Evolutionary conservation across 208 protist species (phyloP), one percentile per base, ranked within the genome.

Genomic region (Wallacemonas sp.): DNA sequence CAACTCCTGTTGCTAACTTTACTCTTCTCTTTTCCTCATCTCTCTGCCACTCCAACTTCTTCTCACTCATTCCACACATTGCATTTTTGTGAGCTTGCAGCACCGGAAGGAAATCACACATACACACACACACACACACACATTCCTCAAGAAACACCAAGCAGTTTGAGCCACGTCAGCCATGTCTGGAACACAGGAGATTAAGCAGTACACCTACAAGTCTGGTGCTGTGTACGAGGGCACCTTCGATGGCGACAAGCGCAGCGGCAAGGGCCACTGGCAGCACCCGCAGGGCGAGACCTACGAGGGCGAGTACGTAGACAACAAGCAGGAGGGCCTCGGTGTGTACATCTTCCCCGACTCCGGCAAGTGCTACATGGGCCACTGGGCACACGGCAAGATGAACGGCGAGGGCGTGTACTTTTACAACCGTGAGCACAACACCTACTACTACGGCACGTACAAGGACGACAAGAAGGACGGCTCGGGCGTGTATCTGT

Each of bases 181-280:
- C 31, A 59, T 59, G 52, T 59, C 28, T 20, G 57, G 28, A 23
- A 46, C 36, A 23, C 63, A 74, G 41, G 81, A 81, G 23, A 76
- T 88, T 20, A 87, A 85, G 66, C 77, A 69, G 25, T 93, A 94
- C 76, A 96, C 86, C 32, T 96, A 91, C 78, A 87, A 84, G 66
- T 93, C 88, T 5, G 91, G 91, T 41, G 89, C 88, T 44, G 76
- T 92, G 20, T 97, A 97, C 67, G 84, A 94, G 77, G 92, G 92
- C 46, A 83, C 55, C 26, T 97, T 97, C 74, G 67, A 82, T 29
- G 86, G 84, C 28, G 75, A 74, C 42, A 79, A 87, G 70, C 87
- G 89, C 44, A 78, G 82, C 71, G 92, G 92, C 31, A 77, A 77
- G 11, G 92, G 92, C 25, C 80, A 86, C 63, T 96, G 87, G 87